These are phyloP conservation scores for Alternaria sp. DNA, from an alignment of 2,329 filamentous ascomycete genomes.

Conservation along the genomic window DNA sequence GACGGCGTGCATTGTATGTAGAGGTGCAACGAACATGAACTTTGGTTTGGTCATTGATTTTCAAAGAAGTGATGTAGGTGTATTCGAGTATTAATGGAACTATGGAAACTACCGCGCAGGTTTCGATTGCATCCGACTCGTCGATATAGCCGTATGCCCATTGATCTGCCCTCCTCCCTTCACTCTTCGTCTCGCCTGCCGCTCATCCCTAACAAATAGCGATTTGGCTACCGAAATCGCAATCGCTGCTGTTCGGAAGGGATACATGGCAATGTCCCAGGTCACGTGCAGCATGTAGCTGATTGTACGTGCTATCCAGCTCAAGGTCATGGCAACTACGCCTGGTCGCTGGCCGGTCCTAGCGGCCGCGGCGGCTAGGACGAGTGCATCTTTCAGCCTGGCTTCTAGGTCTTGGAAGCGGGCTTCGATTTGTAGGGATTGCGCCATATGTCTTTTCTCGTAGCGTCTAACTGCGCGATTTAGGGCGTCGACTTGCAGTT, in stretches of 20 bases:
- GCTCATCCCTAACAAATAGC: constrained; percentile 36
- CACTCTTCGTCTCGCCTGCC: constrained; percentile 33
- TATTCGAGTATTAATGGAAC: constrained; percentile 7
- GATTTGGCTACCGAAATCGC: constrained; percentile 27
- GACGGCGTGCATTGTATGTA: neutral
- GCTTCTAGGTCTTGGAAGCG: constrained; percentile 76
- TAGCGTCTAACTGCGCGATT: constrained; percentile 89
- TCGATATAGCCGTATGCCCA: constrained; percentile 35
- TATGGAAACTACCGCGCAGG: constrained; percentile 26
- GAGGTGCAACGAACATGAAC: neutral
- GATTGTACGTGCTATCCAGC: constrained; percentile 38
- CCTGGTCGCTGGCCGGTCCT: constrained; percentile 49
- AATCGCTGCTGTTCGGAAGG: constrained; percentile 35
- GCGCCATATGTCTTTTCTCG: constrained; percentile 83
- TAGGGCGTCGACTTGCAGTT: constrained; percentile 85
- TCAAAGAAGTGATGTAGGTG: neutral
- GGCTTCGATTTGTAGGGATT: constrained; percentile 78
- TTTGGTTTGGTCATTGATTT: neutral
- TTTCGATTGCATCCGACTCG: constrained; percentile 44
- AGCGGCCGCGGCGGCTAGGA: constrained; percentile 76
- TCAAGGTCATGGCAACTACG: constrained; percentile 38
- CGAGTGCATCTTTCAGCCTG: constrained; percentile 77
- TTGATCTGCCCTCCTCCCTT: constrained; percentile 33
- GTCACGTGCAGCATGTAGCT: constrained; percentile 33
- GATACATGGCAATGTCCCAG: constrained; percentile 45